These are phyloP conservation scores for Capillidium rhysosporum DNA, from an alignment of 371 early-diverging fungal species.

Conservation along the genomic window DNA sequence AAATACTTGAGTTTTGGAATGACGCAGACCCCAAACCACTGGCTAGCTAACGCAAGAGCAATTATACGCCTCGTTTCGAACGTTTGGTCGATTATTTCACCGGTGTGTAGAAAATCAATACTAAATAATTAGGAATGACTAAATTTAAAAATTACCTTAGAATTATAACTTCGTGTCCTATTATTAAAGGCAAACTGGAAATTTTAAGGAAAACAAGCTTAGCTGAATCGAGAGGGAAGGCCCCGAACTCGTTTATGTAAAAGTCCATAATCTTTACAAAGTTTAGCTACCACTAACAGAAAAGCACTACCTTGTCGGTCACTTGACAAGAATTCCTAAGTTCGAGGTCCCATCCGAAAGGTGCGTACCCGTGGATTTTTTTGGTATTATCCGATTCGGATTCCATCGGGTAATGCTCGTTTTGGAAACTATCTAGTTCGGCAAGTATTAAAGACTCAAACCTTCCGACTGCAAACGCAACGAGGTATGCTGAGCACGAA, in stretches of 20 bases:
- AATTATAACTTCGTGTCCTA: conserved; percentile 48
- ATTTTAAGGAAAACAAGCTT: conserved; percentile 77
- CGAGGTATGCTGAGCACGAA: conserved; percentile 4
- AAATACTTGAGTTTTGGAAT: conserved; percentile 36
- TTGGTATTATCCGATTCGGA: conserved; percentile 21
- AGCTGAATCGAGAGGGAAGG: conserved; percentile 69
- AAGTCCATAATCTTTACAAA: conserved; percentile 45
- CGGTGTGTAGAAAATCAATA: conserved; percentile 42
- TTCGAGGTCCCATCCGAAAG: conserved; percentile 30
- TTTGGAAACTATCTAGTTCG: conserved; percentile 26
- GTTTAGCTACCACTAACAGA: neutral
- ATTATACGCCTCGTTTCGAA: conserved; percentile 54
- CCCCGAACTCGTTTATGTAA: conserved; percentile 64
- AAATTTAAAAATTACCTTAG: too few species aligned
- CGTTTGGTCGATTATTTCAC: conserved; percentile 68
- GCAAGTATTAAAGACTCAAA: conserved; percentile 11
- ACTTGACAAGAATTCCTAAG: conserved; percentile 38
- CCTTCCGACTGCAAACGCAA: conserved; percentile 1
- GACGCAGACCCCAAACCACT: conserved; percentile 87
- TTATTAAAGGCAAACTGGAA: conserved; percentile 31
- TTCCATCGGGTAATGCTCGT: conserved; percentile 8
- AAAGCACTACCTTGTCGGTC: conserved; percentile 30
- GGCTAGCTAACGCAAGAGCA: conserved; percentile 50
- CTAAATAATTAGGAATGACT: conserved; percentile 13
- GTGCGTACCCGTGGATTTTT: conserved; percentile 45